Percentiles rank a stretch among this genome's conserved stretches.
Evolutionary conservation across 352 stramenopile genomes (phyloP).

Genomic region (Globisporangium iwayamae): DNA sequence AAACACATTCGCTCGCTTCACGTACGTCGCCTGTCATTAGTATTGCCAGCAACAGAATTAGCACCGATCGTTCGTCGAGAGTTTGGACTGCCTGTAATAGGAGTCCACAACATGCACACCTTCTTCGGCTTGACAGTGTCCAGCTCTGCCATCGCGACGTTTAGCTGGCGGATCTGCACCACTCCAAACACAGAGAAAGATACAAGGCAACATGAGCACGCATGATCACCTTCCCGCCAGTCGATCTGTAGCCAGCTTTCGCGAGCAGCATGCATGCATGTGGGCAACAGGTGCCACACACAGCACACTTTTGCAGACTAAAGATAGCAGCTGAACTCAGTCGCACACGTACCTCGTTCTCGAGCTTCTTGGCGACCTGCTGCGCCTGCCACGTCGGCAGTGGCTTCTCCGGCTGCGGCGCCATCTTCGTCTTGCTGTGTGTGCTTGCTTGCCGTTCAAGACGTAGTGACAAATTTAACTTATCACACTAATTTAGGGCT

Average conservation of each 20-base stretch:
- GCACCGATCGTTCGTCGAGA: background rate
- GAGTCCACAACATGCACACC: conserved; percentile 22
- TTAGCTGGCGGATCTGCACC: conserved; percentile 67
- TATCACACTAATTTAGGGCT: background rate
- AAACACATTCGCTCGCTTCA: conserved; percentile 68
- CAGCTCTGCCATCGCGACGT: conserved; percentile 71
- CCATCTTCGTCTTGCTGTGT: background rate
- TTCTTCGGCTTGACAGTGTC: conserved; percentile 68
- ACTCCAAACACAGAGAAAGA: background rate
- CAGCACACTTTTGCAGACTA: background rate
- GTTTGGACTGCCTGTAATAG: background rate
- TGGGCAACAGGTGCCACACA: background rate
- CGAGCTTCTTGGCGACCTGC: conserved; percentile 25
- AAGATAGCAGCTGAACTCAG: background rate
- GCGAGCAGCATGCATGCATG: background rate
- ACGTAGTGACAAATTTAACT: background rate
- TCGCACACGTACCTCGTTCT: conserved; percentile 13
- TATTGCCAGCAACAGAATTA: background rate
- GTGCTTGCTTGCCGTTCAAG: background rate
- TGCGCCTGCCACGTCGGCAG: conserved; percentile 39
- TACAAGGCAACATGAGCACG: background rate
- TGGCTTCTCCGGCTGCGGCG: background rate
- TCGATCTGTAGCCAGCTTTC: background rate
- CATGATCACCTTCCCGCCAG: no score
- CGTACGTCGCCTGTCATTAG: conserved; percentile 50